These are phyloP conservation scores for Tripidium arundinaceum DNA, from an alignment of 202 grass and related monocot genomes.

Conservation along the genomic window DNA sequence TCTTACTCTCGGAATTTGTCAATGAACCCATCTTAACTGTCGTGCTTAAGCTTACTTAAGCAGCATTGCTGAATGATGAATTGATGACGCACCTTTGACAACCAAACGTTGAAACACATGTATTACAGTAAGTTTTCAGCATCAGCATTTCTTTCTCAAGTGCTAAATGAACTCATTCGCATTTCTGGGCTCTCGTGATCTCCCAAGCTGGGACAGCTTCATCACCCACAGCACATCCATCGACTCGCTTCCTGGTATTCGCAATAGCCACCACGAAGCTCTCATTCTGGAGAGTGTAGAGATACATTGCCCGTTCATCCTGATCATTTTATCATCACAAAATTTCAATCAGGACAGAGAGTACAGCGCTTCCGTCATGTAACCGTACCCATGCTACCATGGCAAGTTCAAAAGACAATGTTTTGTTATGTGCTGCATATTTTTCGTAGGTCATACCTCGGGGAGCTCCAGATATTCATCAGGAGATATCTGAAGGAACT, in stretches of 20 bases:
- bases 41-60: background rate
- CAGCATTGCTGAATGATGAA: background rate
- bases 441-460: constrained; percentile 47
- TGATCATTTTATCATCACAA: constrained; percentile 38
- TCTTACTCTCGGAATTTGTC: no score
- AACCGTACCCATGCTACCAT: background rate
- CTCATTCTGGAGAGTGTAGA: constrained; percentile 73
- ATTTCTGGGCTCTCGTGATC: no score
- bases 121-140: background rate
- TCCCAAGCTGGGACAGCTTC: no score
- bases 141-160: background rate
- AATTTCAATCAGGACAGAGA: constrained; percentile 4
- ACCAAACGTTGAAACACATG: background rate
- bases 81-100: background rate
- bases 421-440: background rate
- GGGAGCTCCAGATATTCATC: constrained; percentile 74
- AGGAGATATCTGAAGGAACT: constrained; percentile 88
- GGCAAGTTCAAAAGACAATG: background rate
- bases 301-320: constrained; percentile 90
- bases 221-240: no score
- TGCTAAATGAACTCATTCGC: background rate
- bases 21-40: background rate
- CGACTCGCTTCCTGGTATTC: constrained; percentile 71
- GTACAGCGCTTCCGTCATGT: background rate
- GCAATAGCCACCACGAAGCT: constrained; percentile 61